Evolutionary conservation across 2,329 filamentous ascomycete genomes (phyloP).

Genomic region (Arthrobotrys sphaeroides): DNA sequence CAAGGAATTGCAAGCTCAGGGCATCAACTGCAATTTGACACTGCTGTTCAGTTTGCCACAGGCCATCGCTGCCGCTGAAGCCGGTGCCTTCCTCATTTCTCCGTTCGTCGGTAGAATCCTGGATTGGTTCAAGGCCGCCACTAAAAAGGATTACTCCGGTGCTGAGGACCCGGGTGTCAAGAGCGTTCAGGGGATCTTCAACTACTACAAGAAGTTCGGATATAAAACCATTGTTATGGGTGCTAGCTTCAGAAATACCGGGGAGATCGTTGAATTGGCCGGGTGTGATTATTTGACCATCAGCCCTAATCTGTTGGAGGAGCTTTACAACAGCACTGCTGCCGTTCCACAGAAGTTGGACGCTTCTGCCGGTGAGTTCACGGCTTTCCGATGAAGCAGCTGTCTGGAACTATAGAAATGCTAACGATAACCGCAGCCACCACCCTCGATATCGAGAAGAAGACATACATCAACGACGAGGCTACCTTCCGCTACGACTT

Average conservation of each 20-base stretch:
- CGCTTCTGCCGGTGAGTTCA: slow-evolving; percentile 66
- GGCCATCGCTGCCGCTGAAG: slow-evolving; percentile 95
- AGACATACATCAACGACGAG: slow-evolving; percentile 90
- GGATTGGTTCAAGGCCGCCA: slow-evolving; percentile 97
- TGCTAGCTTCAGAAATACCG: slow-evolving; percentile 93
- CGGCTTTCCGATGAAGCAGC: neutral
- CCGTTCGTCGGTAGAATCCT: slow-evolving; percentile 99
- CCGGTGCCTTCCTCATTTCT: slow-evolving; percentile 95
- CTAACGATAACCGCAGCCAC: slow-evolving; percentile 60
- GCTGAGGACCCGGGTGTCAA: slow-evolving; percentile 95
- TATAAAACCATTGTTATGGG: slow-evolving; percentile 99
- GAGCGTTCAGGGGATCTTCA: slow-evolving; percentile 92
- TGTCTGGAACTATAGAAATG: neutral
- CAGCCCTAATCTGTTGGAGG: slow-evolving; percentile 93
- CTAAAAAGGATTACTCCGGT: slow-evolving; percentile 90
- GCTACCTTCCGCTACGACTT: slow-evolving; percentile 95
- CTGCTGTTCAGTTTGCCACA: slow-evolving; percentile 97
- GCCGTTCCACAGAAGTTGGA: slow-evolving; percentile 93
- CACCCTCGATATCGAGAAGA: slow-evolving; percentile 81
- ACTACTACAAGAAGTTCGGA: slow-evolving; percentile 99
- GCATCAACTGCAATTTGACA: slow-evolving; percentile 97
- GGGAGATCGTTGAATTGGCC: slow-evolving; percentile 97
- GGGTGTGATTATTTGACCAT: slow-evolving; percentile 99
- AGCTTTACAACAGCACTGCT: slow-evolving; percentile 84
- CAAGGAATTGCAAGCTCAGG: slow-evolving; percentile 92